Evolutionary conservation across 106 monocot species (phyloP), one percentile per base, ranked within the genome.

Genomic region (Dioscorea zingiberensis): DNA sequence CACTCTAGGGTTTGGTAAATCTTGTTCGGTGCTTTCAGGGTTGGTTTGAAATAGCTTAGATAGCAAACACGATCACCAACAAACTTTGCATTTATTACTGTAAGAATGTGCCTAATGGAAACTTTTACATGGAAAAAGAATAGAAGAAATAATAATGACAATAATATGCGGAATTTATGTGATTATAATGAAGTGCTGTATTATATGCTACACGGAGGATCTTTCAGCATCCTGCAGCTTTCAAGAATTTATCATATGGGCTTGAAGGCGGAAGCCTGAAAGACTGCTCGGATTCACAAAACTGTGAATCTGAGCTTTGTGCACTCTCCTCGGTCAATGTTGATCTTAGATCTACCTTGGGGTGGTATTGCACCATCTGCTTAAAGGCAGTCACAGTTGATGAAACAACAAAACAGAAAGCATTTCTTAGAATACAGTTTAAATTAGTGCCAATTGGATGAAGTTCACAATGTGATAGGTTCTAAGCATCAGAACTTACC

Each of bases 181-280:
- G 10, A 38, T 38, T 38, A 38, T 38, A 38, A 38, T 38, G 6
- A 38, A 38, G 38, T 38, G 10, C 10, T 38, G 6, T 6, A 8
- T 8, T 38, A 38, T 10, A 38, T 38, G 38, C 38, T 38, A 38
- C 38, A 38, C 4, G 1, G 0, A 38, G 38, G 1, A 1, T 38
- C 4, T 38, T 38, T 64, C 53, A 57, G 56, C 85, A 83, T 44
- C 95, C 95, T 24, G 86, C 92, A 26, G 92, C 97, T 84, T 78
- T 91, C 69, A 97, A 55, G 76, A 97, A 97, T 67, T 97, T 97
- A 69, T 97, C 97, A 24, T 84, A 97, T 7, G 97, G 97, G 72
- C 97, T 97, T 27, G 97, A 67, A 24, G 97, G 97, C 10, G 97
- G 97, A 13, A 97, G 75, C 73, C 86, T 74, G 72, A 97, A 89